Evolutionary conservation across 805 yeast species (phyloP), one percentile per base, ranked within the genome.

Genomic region (Limtongozyma cylindracea): DNA sequence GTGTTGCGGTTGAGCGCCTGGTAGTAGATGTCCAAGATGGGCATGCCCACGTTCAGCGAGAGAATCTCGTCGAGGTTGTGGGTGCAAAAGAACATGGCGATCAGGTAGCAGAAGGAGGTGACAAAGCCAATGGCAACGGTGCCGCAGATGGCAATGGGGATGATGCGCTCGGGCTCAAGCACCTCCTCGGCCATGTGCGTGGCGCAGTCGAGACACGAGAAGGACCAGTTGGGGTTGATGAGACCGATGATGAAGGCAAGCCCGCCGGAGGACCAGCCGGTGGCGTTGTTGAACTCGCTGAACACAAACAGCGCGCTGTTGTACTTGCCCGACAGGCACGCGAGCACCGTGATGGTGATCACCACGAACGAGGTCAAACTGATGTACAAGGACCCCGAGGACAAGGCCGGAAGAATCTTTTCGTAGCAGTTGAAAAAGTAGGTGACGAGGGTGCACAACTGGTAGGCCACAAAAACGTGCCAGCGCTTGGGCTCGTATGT

Each of bases 141-240:
- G 4, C 66, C 54, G 36, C 64, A 46, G 29, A 68, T 64, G 2
- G 71, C 64, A 22, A 53, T 53, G 11, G 77, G 76, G 24, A 66
- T 62, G 28, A 59, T 53, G 22, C 56, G 48, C 32, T 59, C 59
- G 4, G 78, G 74, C 13, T 55, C 47, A 18, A 53, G 45, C 17
- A 55, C 54, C 34, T 69, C 78, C 35, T 70, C 80, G 12, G 71
- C 65, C 56, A 70, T 52, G 33, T 69, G 78, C 3, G 76, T 64
- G 3, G 76, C 74, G 25, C 66, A 61, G 34, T 69, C 80, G 22
- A 66, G 49, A 30, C 77, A 67, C 13, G 65, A 53, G 45, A 66
- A 67, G 7, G 69, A 60, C 73, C 73, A 69, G 25, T 63, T 59
- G 5, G 76, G 72, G 35, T 67, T 67, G 30, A 68, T 57, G 21